A percentile compares a stretch with the other conserved stretches of the same genome.
Conservation (phyloP, 306 rosid genomes). For the Arachis hypogaea region DNA sequence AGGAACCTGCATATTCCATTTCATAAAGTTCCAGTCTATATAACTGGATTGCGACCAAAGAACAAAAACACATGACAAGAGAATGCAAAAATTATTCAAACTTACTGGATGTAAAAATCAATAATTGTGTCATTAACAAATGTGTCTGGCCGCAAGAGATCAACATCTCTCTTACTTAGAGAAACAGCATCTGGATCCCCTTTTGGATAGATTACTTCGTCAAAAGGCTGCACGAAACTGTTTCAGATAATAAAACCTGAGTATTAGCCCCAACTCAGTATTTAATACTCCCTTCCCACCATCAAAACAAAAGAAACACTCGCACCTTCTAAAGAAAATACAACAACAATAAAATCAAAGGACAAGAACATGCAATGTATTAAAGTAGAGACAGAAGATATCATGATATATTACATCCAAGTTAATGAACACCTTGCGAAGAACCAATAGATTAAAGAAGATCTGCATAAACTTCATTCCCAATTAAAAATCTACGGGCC, state of each 20-base stretch:
- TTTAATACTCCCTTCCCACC: background rate
- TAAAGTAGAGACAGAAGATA: conserved; percentile 23
- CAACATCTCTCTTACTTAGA: conserved; percentile 90
- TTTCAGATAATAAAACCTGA: conserved; percentile 34
- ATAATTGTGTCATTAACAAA: conserved; percentile 89
- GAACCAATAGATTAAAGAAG: conserved; percentile 21
- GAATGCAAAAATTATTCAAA: conserved; percentile 7
- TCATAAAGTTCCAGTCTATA: conserved; percentile 27
- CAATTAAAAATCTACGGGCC: background rate
- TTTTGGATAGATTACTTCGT: conserved; percentile 83
- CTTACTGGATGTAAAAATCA: conserved; percentile 95
- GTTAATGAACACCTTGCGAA: conserved; percentile 1
- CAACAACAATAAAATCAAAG: background rate
- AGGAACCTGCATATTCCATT: conserved; percentile 17
- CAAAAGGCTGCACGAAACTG: conserved; percentile 86
- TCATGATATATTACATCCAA: conserved; percentile 16
- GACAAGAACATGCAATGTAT: background rate
- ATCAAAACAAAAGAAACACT: background rate
- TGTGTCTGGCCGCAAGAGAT: conserved; percentile 92
- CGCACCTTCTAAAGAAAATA: background rate
- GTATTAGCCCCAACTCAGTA: conserved; percentile 18
- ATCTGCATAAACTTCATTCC: background rate
- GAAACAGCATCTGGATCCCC: conserved; percentile 96
- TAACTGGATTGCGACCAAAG: background rate
- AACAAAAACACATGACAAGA: conserved; percentile 9